Evolutionary conservation across 257 asterid genomes (phyloP), one percentile per base, ranked within the genome.

Genomic region (Cinchona pubescens): DNA sequence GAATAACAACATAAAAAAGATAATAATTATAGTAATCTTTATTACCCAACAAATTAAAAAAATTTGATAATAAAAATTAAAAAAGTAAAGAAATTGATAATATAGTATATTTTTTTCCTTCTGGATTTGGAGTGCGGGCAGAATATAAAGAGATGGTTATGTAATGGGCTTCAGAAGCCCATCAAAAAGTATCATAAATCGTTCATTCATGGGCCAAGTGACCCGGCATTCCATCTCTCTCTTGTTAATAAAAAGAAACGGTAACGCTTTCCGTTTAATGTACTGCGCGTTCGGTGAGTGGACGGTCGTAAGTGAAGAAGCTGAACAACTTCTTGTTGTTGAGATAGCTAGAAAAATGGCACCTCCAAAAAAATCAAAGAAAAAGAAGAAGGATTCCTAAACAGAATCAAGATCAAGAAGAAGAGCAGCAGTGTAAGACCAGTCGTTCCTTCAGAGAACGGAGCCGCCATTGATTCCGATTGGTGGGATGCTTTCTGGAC

Each of bases 401-500:
- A 87, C 88, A 90, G 78, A 82, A 87, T 73, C 45, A 90, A 86
- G 77, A 82, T 40, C 76, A 91, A 76, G 79, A 81, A 67, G 79
- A 80, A 64, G 69, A 73, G 29, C 61, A 87, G n/a, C n/a, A 78
- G 75, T 48, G 30, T 62, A 11, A 79, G 48, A 63, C 34, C 71
- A 21, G 83, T 71, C 40, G 83, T 71, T 35, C 86, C 87, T 43
- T 80, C 81, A 10, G 97, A 91, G 73, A 89, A 81, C 76, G 86
- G 75, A 78, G 94, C 92, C 13, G 59, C 71, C 58, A 32, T 87
- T 79, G 97, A 93, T 79, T 87, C 88, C 66, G 98, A 94, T 76
- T 94, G 97, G 97, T 94, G 98, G 98, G 92, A 88, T 59, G 73
- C 87, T 30, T 92, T 90, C 89, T 92, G 91, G 97, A 85, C 73